Evolutionary conservation across 2,329 filamentous ascomycete genomes (phyloP).

Genomic region (Aureobasidium subglaciale): DNA sequence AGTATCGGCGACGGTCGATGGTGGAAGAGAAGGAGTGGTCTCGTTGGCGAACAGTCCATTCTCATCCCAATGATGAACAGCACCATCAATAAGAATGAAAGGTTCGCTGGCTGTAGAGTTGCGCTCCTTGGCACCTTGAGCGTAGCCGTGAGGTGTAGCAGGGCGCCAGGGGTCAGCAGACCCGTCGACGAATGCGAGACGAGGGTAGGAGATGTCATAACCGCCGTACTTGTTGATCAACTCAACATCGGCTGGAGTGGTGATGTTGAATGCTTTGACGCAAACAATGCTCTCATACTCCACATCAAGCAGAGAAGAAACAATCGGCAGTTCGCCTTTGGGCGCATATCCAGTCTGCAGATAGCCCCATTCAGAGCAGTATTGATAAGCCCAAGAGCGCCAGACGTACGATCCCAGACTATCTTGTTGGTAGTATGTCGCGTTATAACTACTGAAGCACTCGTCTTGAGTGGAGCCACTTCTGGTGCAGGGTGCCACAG

Average conservation of each 20-base stretch:
- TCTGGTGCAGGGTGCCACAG: slow-evolving; percentile 33
- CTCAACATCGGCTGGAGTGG: slow-evolving; percentile 53
- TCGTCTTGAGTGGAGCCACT: slow-evolving; percentile 38
- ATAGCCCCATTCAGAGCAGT: slow-evolving; percentile 64
- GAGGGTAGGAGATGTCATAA: slow-evolving; percentile 63
- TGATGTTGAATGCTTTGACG: slow-evolving; percentile 62
- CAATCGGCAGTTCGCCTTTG: slow-evolving; percentile 57
- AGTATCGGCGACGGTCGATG: slow-evolving; percentile 49
- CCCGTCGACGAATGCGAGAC: slow-evolving; percentile 71
- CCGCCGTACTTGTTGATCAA: slow-evolving; percentile 71
- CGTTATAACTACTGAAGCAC: slow-evolving; percentile 46
- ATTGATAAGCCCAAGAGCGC: slow-evolving; percentile 53
- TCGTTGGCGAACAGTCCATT: slow-evolving; percentile 60
- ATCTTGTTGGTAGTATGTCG: slow-evolving; percentile 39
- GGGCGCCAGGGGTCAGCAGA: slow-evolving; percentile 74
- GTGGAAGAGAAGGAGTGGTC: slow-evolving; percentile 52
- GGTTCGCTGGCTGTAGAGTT: slow-evolving; percentile 59
- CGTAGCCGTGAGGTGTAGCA: slow-evolving; percentile 63
- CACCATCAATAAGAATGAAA: slow-evolving; percentile 64
- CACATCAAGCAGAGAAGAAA: slow-evolving; percentile 63
- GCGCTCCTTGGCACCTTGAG: slow-evolving; percentile 43
- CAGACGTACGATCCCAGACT: slow-evolving; percentile 37
- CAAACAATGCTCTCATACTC: slow-evolving; percentile 58
- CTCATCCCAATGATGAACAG: slow-evolving; percentile 77
- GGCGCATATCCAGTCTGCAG: slow-evolving; percentile 66